Conservation (phyloP, 352 stramenopile genomes). For the Saprolegnia parasitica region DNA sequence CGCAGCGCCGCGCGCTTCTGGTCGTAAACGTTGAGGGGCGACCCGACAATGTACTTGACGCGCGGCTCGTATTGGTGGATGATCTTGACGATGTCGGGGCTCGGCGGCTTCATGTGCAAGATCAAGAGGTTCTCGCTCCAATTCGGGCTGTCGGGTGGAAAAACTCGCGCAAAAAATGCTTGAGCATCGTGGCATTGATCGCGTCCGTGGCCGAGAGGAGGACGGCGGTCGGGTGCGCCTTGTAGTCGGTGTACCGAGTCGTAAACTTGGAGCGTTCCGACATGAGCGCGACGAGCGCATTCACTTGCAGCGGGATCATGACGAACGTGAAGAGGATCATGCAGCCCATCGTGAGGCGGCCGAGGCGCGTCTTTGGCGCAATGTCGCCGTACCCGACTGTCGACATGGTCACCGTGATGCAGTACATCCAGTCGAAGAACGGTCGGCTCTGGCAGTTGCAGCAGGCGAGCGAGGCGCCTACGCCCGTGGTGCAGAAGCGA, state of each 20-base stretch:
- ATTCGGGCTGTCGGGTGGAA: conserved; percentile 79
- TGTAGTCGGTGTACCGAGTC: conserved; percentile 61
- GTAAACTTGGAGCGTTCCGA: conserved; percentile 72
- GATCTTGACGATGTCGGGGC: conserved; percentile 62
- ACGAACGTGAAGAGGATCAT: conserved; percentile 81
- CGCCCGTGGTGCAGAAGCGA: background rate
- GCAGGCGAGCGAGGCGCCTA: conserved; percentile 24
- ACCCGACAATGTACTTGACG: conserved; percentile 77
- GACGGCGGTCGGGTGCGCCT: conserved; percentile 68
- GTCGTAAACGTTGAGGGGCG: conserved; percentile 68
- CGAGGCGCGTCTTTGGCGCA: conserved; percentile 46
- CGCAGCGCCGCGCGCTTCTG: conserved; percentile 51
- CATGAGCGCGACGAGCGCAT: conserved; percentile 62
- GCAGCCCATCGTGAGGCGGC: conserved; percentile 71
- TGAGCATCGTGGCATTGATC: conserved; percentile 56
- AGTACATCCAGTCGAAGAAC: conserved; percentile 72
- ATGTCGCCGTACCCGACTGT: conserved; percentile 82
- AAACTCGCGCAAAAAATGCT: conserved; percentile 73
- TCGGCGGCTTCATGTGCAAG: conserved; percentile 51
- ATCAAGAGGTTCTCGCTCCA: conserved; percentile 79
- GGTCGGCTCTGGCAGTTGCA: conserved; percentile 53
- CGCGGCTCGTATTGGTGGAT: conserved; percentile 64
- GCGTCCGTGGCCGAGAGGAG: conserved; percentile 45
- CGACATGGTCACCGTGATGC: conserved; percentile 57
- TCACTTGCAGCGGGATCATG: conserved; percentile 70